These are phyloP conservation scores for Alternaria angustiovoidea DNA, from an alignment of 2,329 filamentous ascomycete species.

Conservation along the genomic window DNA sequence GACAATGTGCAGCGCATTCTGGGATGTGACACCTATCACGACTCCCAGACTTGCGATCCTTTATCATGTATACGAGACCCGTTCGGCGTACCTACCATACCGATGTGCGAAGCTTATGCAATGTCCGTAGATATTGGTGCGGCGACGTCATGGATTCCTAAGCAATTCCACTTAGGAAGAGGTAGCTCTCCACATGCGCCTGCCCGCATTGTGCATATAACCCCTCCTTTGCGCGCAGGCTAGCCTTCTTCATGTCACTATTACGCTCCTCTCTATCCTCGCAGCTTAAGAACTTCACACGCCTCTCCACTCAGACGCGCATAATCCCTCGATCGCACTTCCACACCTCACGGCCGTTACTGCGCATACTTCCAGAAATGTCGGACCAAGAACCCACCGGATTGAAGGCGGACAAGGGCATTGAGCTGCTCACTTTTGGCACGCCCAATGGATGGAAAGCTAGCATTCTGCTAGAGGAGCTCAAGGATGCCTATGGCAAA, in stretches of 20 bases:
- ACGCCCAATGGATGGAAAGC: constrained; percentile 63
- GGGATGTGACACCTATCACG: neutral
- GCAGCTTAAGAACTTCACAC: constrained; percentile 22
- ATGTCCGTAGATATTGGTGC: neutral
- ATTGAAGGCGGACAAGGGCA: constrained; percentile 68
- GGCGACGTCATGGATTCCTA: constrained; percentile 26
- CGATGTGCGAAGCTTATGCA: neutral
- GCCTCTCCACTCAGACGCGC: constrained; percentile 22
- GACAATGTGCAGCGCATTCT: neutral
- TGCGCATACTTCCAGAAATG: constrained; percentile 33
- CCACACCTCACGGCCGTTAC: constrained; percentile 29
- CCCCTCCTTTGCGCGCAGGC: constrained; percentile 30
- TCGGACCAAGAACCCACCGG: constrained; percentile 58
- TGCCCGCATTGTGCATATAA: constrained; percentile 24
- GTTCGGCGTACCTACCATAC: neutral
- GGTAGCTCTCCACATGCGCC: constrained; percentile 3
- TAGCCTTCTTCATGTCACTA: constrained; percentile 30
- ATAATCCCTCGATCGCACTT: constrained; percentile 23
- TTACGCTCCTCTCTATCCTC: constrained; percentile 24
- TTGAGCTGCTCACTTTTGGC: constrained; percentile 69
- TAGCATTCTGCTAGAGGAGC: constrained; percentile 70
- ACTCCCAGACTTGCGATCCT: neutral
- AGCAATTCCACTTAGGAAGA: constrained; percentile 7
- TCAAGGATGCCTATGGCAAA: constrained; percentile 69
- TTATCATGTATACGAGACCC: neutral